Conservation (phyloP, 495 filamentous ascomycete genomes). For the Penicillium turbatum region DNA sequence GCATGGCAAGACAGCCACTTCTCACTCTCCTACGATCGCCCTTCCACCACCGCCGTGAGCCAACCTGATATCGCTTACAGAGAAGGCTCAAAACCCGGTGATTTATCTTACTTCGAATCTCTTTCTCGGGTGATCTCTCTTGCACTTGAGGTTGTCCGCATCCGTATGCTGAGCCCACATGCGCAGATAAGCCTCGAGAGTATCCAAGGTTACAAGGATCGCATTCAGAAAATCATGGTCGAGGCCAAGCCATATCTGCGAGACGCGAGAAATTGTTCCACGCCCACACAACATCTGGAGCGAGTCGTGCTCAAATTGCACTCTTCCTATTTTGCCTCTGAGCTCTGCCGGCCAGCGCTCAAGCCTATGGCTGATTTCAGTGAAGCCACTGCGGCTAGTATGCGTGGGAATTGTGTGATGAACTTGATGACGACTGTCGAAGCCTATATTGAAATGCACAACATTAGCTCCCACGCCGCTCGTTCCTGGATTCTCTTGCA, state of each 20-base stretch:
- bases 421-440: constrained; percentile 44
- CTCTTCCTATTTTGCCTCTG: constrained; percentile 55
- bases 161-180: constrained; percentile 47
- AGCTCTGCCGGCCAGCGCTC: constrained; percentile 57
- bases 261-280: constrained; percentile 45
- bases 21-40: constrained; percentile 56
- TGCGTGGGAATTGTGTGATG: constrained; percentile 42
- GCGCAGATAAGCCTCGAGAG: constrained; percentile 39
- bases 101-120: constrained; percentile 48
- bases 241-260: constrained; percentile 51
- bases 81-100: constrained; percentile 37
- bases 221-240: constrained; percentile 48
- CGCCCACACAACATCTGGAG: constrained; percentile 49
- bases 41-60: constrained; percentile 48
- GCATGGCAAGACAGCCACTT: constrained; percentile 61
- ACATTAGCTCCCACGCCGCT: constrained; percentile 39
- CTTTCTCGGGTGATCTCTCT: constrained; percentile 52
- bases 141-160: constrained; percentile 53
- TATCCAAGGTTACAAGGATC: constrained; percentile 48
- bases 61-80: constrained; percentile 46
- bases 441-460: constrained; percentile 45
- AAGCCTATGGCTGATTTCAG: constrained; percentile 32
- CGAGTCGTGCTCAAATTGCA: constrained; percentile 54
- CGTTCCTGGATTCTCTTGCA: constrained; percentile 48
- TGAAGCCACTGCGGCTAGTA: constrained; percentile 35